Percentiles rank a stretch among this genome's conserved stretches.
Evolutionary conservation across 768 basidiomycete species (phyloP).

Genomic region (Boletus huronensis): DNA sequence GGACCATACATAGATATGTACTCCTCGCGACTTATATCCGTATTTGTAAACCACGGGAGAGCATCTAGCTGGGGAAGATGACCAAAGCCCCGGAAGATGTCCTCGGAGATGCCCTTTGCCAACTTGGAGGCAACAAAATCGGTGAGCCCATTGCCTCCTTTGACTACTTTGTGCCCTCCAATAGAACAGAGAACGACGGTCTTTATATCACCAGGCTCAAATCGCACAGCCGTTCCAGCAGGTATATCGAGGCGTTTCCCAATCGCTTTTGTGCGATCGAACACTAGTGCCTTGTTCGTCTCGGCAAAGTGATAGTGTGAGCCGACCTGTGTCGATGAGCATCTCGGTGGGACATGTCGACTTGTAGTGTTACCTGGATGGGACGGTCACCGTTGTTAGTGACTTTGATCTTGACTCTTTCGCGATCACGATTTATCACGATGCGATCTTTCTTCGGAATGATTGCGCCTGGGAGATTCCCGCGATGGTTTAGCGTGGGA

Average conservation of each 20-base stretch:
- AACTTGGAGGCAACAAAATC: conserved; percentile 43
- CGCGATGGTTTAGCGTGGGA: conserved; percentile 45
- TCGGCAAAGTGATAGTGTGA: conserved; percentile 96
- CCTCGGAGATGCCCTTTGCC: conserved; percentile 34
- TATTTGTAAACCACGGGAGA: conserved; percentile 46
- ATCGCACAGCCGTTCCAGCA: conserved; percentile 92
- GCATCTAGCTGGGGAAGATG: conserved; percentile 68
- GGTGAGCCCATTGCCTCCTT: conserved; percentile 73
- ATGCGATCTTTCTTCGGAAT: conserved; percentile 64
- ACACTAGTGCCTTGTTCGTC: conserved; percentile 74
- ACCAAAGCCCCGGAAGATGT: conserved; percentile 51
- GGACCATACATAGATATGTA: conserved; percentile 97
- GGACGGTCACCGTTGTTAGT: conserved; percentile 92
- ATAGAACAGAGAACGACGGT: conserved; percentile 80
- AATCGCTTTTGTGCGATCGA: conserved; percentile 79
- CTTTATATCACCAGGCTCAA: conserved; percentile 90
- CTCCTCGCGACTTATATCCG: conserved; percentile 59
- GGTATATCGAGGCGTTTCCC: conserved; percentile 89
- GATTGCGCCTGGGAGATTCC: conserved; percentile 71
- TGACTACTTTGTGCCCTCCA: conserved; percentile 64
- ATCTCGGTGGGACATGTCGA: neutral
- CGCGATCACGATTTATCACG: conserved; percentile 69
- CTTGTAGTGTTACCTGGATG: conserved; percentile 61
- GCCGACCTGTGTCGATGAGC: conserved; percentile 56
- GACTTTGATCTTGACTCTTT: conserved; percentile 68